Evolutionary conservation across 2,329 filamentous ascomycete species (phyloP), one percentile per base, ranked within the genome.

Genomic region (Myriosclerotinia curreyana): DNA sequence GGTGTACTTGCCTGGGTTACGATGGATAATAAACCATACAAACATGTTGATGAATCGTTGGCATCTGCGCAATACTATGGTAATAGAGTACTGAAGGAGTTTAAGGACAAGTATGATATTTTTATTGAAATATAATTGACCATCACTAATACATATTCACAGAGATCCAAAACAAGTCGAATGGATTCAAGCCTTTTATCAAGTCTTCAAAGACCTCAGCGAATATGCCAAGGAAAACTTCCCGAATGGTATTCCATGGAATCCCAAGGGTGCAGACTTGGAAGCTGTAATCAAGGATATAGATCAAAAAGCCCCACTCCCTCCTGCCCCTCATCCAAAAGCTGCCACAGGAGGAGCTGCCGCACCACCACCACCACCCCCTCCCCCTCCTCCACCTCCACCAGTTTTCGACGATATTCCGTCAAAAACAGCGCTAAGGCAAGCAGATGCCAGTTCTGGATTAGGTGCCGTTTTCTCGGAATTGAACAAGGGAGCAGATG

Each of bases 151-250:
- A 46, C 48, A 60, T 50, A 46, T 22, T 34, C 31, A 20, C 69
- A 95, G 91, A 79, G 91, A 94, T 72, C 83, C 85, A 63, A 85
- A 86, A 71, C 90, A 97, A 72, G 83, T 93, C 63, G 88, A 95
- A 74, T 99, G 93, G 86, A 86, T 97, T 42, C 90, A 94, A 73
- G 82, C 92, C n/a, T 97, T 96, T 79, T 96, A 96, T 77, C 87
- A 88, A 72, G 84, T 97, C 66, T 96, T 96, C 80, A 90, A 89
- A 71, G 87, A 92, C 38, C 86, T 99, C 51, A 81, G 86, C 65
- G 87, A 89, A 59, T 97, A 96, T 75, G 86, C 95, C 69, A 94
- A 94, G 79, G 86, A 91, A 71, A 86, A 94, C 75, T 96, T 91
- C 75, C 79, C 86, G 22, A 86, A 82, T 55, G 94, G 93, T 55